Base-by-base conservation (phyloP, 805 yeast genomes). In the Ascoidea asiatica region DNA sequence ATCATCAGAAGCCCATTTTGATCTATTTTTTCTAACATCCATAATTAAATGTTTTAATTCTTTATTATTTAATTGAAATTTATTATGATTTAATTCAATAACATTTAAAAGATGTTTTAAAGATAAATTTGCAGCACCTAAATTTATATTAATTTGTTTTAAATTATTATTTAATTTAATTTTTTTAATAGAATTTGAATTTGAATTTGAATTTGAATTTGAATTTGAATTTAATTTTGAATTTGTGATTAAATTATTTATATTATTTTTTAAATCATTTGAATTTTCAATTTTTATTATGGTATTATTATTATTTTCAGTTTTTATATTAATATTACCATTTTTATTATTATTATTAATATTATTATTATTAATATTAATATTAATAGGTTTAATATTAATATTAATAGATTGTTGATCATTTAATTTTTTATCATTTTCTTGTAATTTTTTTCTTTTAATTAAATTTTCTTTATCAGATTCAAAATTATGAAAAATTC, bases 1-100 rank as follows among this genome's bases (percentile, higher is more conserved):
- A 46, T 89, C 95, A 57, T 92, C 97, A 46, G 85, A 85, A 6
- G 97, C 94, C 99, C 98, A 92, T 62, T 92, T 92, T 0, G 97
- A 94, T 47, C 97, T 69, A 57, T 89, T 90, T 54, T 89, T 92
- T 42, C 97, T 72, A 7, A 92, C 97, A 57, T 92, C 98, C 72
- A 85, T 75, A 44, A 92, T 81, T 50, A 92, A 67, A 48, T 82
- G 82, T 48, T 90, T 76, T 45, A 92, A 72, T 58, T 92, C 97
- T 45, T 75, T 67, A 55, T 90, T 97, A 8, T 86, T 78, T 29
- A 92, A 66, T 2, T 59, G 54, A 45, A 90, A 65, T 48, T 76
- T 74, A n/a, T 86, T 85, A 53, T 95, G 75, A 47, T 82, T 77
- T 21, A 73, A 76, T 50, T 87, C 95, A 44, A 92, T 87, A 1